These are phyloP conservation scores for Penicillium crustosum DNA, from an alignment of 2,329 filamentous ascomycete species.

Conservation along the genomic window DNA sequence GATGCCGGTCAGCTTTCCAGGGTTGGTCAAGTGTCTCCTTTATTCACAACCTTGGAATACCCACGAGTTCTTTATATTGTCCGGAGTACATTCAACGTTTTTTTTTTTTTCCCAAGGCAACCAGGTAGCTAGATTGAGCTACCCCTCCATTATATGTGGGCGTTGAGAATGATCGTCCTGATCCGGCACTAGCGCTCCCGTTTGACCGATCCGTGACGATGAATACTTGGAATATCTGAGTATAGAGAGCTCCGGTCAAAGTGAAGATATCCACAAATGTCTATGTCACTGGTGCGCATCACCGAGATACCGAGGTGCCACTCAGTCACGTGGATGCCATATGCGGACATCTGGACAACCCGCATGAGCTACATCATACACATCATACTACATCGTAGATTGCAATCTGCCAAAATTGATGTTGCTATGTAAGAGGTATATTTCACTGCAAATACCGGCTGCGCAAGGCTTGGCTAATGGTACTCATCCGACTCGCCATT, in stretches of 20 bases:
- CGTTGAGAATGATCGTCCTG: constrained; percentile 7
- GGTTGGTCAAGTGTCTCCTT: neutral
- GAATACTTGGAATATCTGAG: constrained; percentile 1
- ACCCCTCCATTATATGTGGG: constrained; percentile 6
- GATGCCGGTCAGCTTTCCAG: neutral
- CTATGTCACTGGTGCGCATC: neutral
- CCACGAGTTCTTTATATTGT: neutral
- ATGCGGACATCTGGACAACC: neutral
- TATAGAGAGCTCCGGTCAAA: neutral
- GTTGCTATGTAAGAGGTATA: neutral
- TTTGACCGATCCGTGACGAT: constrained; percentile 17
- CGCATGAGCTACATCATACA: neutral
- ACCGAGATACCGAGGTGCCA: neutral
- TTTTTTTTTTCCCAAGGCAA: neutral
- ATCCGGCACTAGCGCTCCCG: constrained; percentile 25
- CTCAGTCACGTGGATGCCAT: constrained; percentile 9
- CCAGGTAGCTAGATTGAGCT: neutral
- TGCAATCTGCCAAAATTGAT: neutral
- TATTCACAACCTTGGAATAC: neutral
- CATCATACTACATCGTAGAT: neutral
- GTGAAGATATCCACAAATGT: neutral
- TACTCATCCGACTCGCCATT: constrained; percentile 52
- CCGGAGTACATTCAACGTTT: neutral
- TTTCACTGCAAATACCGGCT: constrained; percentile 49
- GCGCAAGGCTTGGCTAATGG: constrained; percentile 55